Evolutionary conservation across 371 early-diverging fungal genomes (phyloP).

Genomic region (Mortierella polycephala): DNA sequence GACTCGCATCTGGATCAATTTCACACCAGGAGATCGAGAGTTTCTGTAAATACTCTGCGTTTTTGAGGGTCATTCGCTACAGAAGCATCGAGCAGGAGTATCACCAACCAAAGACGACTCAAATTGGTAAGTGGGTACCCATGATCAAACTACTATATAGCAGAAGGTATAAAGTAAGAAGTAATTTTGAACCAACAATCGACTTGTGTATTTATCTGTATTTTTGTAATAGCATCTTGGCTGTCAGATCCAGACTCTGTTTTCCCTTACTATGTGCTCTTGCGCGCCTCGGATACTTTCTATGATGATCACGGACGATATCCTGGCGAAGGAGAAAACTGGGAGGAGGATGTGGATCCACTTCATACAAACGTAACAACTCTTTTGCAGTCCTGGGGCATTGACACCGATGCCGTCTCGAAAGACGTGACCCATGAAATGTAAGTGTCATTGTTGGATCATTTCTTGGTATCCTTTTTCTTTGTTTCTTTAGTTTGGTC

Average conservation of each 20-base stretch:
- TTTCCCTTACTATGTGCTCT: slow-evolving; percentile 72
- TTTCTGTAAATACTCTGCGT: slow-evolving; percentile 88
- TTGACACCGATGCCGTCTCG: slow-evolving; percentile 28
- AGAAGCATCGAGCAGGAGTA: slow-evolving; percentile 68
- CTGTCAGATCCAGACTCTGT: slow-evolving; percentile 65
- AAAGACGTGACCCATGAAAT: slow-evolving; percentile 61
- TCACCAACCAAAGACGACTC: slow-evolving; percentile 55
- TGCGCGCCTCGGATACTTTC: slow-evolving; percentile 82
- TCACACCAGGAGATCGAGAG: slow-evolving; percentile 75
- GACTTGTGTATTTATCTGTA: not conserved
- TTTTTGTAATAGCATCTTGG: slow-evolving; percentile 57
- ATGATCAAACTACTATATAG: no score
- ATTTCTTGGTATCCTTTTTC: not conserved
- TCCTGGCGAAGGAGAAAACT: slow-evolving; percentile 61
- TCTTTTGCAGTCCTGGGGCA: slow-evolving; percentile 41
- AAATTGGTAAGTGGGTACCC: slow-evolving; percentile 57
- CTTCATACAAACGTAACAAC: slow-evolving; percentile 42
- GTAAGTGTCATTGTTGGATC: slow-evolving; percentile 26
- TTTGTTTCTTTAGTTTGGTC: not conserved
- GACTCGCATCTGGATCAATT: slow-evolving; percentile 64
- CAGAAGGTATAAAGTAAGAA: not conserved
- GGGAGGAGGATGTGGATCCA: slow-evolving; percentile 55
- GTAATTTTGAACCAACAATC: not conserved
- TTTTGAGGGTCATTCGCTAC: slow-evolving; percentile 74
- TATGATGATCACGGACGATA: slow-evolving; percentile 61